Evolutionary conservation across 1,284 basidiomycete genomes (phyloP), one percentile per base, ranked within the genome.

Genomic region (Singerocomus inundabilis): DNA sequence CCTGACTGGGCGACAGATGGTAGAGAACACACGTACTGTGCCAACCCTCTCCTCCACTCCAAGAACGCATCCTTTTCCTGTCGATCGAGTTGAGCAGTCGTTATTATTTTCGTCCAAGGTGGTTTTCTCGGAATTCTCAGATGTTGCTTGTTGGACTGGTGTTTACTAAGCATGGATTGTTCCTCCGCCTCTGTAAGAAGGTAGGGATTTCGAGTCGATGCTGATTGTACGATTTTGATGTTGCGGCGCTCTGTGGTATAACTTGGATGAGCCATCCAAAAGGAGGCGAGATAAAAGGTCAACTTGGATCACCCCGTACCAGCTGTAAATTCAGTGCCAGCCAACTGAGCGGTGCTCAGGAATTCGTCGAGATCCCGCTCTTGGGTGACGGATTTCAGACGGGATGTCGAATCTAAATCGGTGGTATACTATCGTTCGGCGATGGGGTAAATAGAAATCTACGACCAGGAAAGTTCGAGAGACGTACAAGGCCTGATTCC

Each of bases 311-410:
- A 21, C 18, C 13, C 15, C 81, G 44, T 55, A 93, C 93, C 93
- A 32, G 94, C 97, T n/a, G 93, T 94, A 65, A 99, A 99, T 63
- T 99, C 93, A 13, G 88, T 88, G 46, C 91, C 96, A 18, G 97
- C 97, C 44, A 99, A 75, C 57, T 93, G 89, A 4, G 97, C 97
- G 16, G 93, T 98, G 66, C 85, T 96, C 53, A 99, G 73, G 69
- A 99, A 99, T 69, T 96, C 94, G 60, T 98, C 96, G 26, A 99
- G 76, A 73, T 98, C 94, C 52, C 85, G 79, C 72, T 99, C 94
- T 70, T 99, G 96, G 0, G 97, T 99, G 34, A 99, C 86, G 2
- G 95, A 98, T 60, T 88, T 84, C 29, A 99, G 79, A 35, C 85
- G 85, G 51, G 82, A 81, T 10, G 79, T 75, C 13, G 77, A 68